These are phyloP conservation scores for Xylariaceae sp. DNA, from an alignment of 2,329 filamentous ascomycete genomes.

Conservation along the genomic window DNA sequence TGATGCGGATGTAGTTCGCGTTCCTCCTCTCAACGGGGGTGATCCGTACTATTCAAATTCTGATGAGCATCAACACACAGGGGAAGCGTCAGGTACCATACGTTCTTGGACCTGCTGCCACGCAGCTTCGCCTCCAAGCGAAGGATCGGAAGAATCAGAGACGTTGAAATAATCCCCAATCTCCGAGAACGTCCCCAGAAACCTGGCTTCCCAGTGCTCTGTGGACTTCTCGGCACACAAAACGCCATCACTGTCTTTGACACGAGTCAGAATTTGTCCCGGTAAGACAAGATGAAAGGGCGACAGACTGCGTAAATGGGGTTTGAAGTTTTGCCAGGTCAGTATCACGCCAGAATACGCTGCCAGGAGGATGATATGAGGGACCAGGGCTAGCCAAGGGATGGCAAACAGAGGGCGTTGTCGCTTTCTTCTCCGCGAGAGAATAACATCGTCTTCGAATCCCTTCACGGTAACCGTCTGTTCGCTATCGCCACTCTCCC, in stretches of 20 bases:
- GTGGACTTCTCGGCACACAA: background rate
- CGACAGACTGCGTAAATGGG: background rate
- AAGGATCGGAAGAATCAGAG: background rate
- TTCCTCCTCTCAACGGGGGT: background rate
- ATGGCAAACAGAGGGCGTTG: background rate
- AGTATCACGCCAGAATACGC: background rate
- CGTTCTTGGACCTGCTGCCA: background rate
- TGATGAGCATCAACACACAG: too few relatives aligned
- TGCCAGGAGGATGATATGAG: background rate
- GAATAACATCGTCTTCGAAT: background rate
- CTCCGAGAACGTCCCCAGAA: background rate
- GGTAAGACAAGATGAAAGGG: background rate
- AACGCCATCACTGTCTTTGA: background rate
- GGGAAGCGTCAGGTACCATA: background rate
- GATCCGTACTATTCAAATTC: background rate
- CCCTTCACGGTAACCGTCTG: background rate
- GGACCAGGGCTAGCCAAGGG: background rate
- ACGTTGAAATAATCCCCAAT: conserved; percentile 1
- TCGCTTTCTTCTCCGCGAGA: background rate
- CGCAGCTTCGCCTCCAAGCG: background rate
- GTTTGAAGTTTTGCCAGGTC: background rate
- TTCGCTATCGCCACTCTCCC: background rate
- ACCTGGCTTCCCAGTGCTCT: background rate
- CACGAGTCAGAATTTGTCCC: background rate
- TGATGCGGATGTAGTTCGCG: conserved; percentile 1